A percentile compares a stretch with the other conserved stretches of the same genome.
Evolutionary conservation across 495 filamentous ascomycete genomes (phyloP).

Genomic region (Paragyromitra xinjiangensis): DNA sequence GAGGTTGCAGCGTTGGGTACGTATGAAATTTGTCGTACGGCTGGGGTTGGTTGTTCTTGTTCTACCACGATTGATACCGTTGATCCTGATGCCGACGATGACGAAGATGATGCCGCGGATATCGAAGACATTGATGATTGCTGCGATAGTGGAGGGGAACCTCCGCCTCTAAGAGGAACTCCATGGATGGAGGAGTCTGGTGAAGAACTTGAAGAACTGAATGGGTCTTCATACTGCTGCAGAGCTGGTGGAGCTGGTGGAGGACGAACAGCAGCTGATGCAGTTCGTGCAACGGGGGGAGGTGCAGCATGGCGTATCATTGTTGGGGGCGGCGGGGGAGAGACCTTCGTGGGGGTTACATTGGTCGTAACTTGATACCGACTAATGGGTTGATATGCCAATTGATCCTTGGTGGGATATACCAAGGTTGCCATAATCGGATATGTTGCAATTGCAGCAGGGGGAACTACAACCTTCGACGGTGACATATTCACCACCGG

Average conservation of each 20-base stretch:
- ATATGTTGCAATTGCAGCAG: conserved; percentile 6
- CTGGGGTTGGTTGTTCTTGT: conserved; percentile 13
- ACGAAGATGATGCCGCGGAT: conserved; percentile 24
- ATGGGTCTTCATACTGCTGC: conserved; percentile 32
- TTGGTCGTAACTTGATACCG: conserved; percentile 44
- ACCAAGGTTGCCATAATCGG: conserved; percentile 48
- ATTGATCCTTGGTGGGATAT: conserved; percentile 49
- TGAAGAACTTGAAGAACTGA: conserved; percentile 5
- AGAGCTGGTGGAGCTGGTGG: conserved; percentile 32
- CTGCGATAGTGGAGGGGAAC: conserved; percentile 29
- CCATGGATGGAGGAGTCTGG: conserved; percentile 28
- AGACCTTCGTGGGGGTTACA: conserved; percentile 2
- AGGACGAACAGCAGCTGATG: neutral
- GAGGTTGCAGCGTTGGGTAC: conserved; percentile 21
- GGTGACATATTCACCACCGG: conserved; percentile 6
- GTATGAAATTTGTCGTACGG: conserved; percentile 29
- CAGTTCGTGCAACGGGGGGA: neutral
- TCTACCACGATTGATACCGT: conserved; percentile 23
- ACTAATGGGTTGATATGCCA: conserved; percentile 44
- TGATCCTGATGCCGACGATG: conserved; percentile 30
- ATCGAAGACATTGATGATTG: conserved; percentile 41
- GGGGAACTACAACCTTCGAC: neutral
- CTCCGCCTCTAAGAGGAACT: conserved; percentile 28
- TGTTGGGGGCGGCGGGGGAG: neutral
- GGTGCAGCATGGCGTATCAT: conserved; percentile 4